Evolutionary conservation across 2,329 filamentous ascomycete genomes (phyloP).

Genomic region (Cladosporium sp.): DNA sequence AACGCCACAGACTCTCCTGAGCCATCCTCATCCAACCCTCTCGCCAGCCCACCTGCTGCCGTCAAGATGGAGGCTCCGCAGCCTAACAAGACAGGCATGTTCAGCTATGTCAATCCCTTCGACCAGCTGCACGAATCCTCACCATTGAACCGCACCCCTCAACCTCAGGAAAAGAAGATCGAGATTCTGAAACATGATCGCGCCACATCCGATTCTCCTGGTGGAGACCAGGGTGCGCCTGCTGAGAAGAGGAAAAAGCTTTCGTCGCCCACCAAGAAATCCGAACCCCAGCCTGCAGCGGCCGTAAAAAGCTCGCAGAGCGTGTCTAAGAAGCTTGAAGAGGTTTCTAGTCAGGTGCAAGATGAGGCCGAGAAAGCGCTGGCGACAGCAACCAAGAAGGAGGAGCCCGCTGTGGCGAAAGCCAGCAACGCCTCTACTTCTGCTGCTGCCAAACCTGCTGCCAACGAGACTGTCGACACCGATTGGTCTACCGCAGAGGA

Average conservation of each 20-base stretch:
- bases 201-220: slow-evolving; percentile 33
- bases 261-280: slow-evolving; percentile 14
- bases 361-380: slow-evolving; percentile 63
- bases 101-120: slow-evolving; percentile 69
- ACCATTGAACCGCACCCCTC: slow-evolving; percentile 55
- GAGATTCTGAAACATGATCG: slow-evolving; percentile 44
- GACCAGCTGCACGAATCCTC: slow-evolving; percentile 64
- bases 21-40: slow-evolving; percentile 25
- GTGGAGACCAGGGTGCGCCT: slow-evolving; percentile 24
- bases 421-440: slow-evolving; percentile 34
- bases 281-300: slow-evolving; percentile 17
- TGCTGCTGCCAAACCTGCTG: slow-evolving; percentile 35
- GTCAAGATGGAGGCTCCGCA: slow-evolving; percentile 36
- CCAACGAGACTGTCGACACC: slow-evolving; percentile 54
- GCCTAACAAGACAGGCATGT: slow-evolving; percentile 44
- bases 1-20: slow-evolving; percentile 33
- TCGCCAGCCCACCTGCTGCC: slow-evolving; percentile 26
- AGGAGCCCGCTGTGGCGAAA: slow-evolving; percentile 37
- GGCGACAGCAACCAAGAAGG: slow-evolving; percentile 36
- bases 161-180: slow-evolving; percentile 36
- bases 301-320: slow-evolving; percentile 47
- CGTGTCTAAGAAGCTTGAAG: slow-evolving; percentile 64
- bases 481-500: slow-evolving; percentile 86
- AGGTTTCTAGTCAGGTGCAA: slow-evolving; percentile 57
- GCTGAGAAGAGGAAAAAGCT: slow-evolving; percentile 36